Conservation (phyloP, 805 yeast genomes). For the Starmerella bombi region DNA sequence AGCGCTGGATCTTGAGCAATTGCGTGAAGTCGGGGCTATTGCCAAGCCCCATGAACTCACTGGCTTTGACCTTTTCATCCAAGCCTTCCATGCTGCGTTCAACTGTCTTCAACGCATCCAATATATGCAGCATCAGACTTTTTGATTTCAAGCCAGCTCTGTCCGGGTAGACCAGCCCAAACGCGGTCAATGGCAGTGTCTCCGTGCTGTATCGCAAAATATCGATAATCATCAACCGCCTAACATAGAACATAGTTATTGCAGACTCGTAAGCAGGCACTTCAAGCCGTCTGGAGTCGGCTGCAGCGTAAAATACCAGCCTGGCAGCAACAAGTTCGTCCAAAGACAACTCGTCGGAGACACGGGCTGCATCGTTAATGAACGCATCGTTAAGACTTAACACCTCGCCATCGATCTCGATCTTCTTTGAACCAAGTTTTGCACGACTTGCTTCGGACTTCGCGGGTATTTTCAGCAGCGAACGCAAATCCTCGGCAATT, state of each 20-base stretch:
- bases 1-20: constrained; percentile 44
- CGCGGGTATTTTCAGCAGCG: constrained; percentile 28
- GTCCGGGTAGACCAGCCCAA: constrained; percentile 1
- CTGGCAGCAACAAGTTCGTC: constrained; percentile 72
- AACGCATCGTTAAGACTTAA: constrained; percentile 55
- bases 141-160: background rate
- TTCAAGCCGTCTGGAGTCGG: constrained; percentile 30
- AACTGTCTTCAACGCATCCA: constrained; percentile 45
- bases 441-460: constrained; percentile 28
- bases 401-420: constrained; percentile 40
- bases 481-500: constrained; percentile 27
- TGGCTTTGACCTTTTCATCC: constrained; percentile 38
- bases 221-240: constrained; percentile 63
- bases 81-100: constrained; percentile 45
- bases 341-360: constrained; percentile 54
- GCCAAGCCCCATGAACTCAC: constrained; percentile 38
- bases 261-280: constrained; percentile 34
- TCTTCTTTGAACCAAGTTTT: constrained; percentile 29
- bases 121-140: constrained; percentile 31
- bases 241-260: constrained; percentile 48
- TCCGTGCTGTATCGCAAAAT: constrained; percentile 15
- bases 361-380: constrained; percentile 40
- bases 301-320: constrained; percentile 39
- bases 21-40: constrained; percentile 35
- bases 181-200: constrained; percentile 5